Conservation (phyloP, 148 eudicot species). For the Rheum nobile region DNA sequence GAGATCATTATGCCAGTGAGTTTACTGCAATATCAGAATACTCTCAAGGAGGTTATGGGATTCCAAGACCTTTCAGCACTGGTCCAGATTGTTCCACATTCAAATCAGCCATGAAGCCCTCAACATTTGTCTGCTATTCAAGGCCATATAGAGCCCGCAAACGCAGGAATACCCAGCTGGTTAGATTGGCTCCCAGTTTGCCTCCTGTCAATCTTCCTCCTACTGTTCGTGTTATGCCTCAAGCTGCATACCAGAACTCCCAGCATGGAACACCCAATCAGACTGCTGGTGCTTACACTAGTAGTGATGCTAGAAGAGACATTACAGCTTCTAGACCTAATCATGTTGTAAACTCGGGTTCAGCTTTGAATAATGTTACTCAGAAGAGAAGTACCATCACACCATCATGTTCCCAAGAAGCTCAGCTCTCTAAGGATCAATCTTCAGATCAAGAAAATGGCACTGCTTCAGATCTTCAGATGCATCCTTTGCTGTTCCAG, state of each 20-base stretch:
- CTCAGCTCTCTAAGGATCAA: constrained; percentile 16
- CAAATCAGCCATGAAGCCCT: constrained; percentile 21
- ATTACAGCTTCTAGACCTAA: constrained; percentile 14
- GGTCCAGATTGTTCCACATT: constrained; percentile 16
- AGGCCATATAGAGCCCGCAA: constrained; percentile 37
- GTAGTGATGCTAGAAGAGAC: constrained; percentile 18
- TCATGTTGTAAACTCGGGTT: constrained; percentile 11
- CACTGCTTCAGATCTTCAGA: constrained; percentile 43
- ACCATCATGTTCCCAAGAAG: constrained; percentile 19
- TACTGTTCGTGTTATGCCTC: constrained; percentile 76
- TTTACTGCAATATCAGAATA: constrained; percentile 22
- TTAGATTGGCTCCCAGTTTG: constrained; percentile 83
- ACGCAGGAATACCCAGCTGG: constrained; percentile 36
- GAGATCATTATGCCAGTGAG: constrained; percentile 9
- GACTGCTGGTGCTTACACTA: constrained; percentile 17
- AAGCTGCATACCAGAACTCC: constrained; percentile 51
- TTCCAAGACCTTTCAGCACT: constrained; percentile 13
- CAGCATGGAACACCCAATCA: constrained; percentile 27
- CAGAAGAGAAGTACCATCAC: constrained; percentile 12
- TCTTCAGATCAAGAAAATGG: constrained; percentile 27
- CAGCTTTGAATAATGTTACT: constrained; percentile 20
- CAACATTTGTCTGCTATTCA: constrained; percentile 18
- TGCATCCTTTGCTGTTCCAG: constrained; percentile 86
- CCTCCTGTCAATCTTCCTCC: constrained; percentile 99
- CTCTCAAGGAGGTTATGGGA: constrained; percentile 11